phyloP scores from a whole-genome alignment of 1,284 basidiomycete genomes.

The Fereydounia khargensis region DNA sequence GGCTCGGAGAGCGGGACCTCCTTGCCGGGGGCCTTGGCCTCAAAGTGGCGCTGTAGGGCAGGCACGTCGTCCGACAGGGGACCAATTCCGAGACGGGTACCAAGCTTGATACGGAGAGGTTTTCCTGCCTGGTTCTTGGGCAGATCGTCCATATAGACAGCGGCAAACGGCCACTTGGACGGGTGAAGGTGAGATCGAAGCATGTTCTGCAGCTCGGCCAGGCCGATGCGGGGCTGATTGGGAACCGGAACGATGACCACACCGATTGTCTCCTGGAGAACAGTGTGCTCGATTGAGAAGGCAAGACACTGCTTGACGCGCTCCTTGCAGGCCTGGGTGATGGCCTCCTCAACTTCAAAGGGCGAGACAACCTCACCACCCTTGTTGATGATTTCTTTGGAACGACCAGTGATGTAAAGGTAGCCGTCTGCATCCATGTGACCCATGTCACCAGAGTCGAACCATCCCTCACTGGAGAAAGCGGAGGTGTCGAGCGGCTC shows the following conservation, averaged over 20 bases:
- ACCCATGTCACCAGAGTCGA: slow-evolving; percentile 58
- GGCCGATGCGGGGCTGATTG: slow-evolving; percentile 54
- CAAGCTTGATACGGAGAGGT: slow-evolving; percentile 57
- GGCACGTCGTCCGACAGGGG: slow-evolving; percentile 55
- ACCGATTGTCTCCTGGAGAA: slow-evolving; percentile 57
- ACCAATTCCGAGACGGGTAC: slow-evolving; percentile 53
- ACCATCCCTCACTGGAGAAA: slow-evolving; percentile 56
- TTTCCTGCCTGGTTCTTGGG: slow-evolving; percentile 58
- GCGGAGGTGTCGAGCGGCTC: slow-evolving; percentile 52
- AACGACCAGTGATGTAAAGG: slow-evolving; percentile 56
- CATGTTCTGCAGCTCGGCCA: slow-evolving; percentile 56
- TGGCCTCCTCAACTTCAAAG: slow-evolving; percentile 57
- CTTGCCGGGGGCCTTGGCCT: slow-evolving; percentile 54
- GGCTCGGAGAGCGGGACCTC: slow-evolving; percentile 53
- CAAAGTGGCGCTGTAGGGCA: slow-evolving; percentile 55
- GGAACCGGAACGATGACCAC: slow-evolving; percentile 56
- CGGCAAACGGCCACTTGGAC: slow-evolving; percentile 57
- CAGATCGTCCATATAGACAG: slow-evolving; percentile 57
- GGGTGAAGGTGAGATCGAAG: slow-evolving; percentile 54
- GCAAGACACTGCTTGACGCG: slow-evolving; percentile 56
- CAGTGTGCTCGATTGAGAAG: slow-evolving; percentile 56
- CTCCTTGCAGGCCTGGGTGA: slow-evolving; percentile 53
- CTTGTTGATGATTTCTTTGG: slow-evolving; percentile 58
- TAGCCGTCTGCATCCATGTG: slow-evolving; percentile 57
- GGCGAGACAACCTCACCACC: slow-evolving; percentile 57